phyloP scores from a whole-genome alignment of 148 eudicot genomes.

The Camellia sinensis region DNA sequence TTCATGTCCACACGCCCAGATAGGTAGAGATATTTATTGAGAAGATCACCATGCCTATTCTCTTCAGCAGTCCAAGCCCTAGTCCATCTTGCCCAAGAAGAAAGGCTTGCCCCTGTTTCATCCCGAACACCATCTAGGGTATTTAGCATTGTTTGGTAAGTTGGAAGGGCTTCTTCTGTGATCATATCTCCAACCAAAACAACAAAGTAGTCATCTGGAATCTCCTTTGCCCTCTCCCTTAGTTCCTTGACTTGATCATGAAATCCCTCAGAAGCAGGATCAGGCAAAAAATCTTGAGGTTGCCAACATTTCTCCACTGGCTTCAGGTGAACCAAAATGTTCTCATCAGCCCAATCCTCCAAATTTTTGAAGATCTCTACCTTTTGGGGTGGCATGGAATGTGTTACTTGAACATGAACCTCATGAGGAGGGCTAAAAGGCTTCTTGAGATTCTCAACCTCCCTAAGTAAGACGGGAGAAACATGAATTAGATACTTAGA shows the following conservation, averaged over 20 bases:
- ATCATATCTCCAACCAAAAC: slow-evolving; percentile 34
- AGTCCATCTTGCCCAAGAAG: slow-evolving; percentile 28
- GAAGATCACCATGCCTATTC: slow-evolving; percentile 29
- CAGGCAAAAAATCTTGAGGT: slow-evolving; percentile 26
- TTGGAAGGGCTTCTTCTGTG: slow-evolving; percentile 35
- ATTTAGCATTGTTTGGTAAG: slow-evolving; percentile 29
- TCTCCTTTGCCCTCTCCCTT: slow-evolving; percentile 29
- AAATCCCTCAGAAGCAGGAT: slow-evolving; percentile 26
- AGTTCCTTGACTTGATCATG: slow-evolving; percentile 27
- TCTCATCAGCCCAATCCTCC: slow-evolving; percentile 21
- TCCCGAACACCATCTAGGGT: slow-evolving; percentile 28
- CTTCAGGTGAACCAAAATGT: slow-evolving; percentile 22
- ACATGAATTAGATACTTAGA: not conserved
- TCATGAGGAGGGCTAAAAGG: slow-evolving; percentile 21
- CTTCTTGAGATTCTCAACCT: slow-evolving; percentile 20
- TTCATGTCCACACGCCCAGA: slow-evolving; percentile 30
- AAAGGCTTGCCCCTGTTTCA: slow-evolving; percentile 27
- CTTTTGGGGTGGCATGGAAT: slow-evolving; percentile 26
- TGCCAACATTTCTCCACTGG: slow-evolving; percentile 26
- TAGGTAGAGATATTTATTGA: slow-evolving; percentile 31
- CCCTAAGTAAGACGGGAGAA: slow-evolving; percentile 10
- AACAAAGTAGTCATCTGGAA: slow-evolving; percentile 29
- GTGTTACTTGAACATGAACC: slow-evolving; percentile 22
- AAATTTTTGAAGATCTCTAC: slow-evolving; percentile 18
- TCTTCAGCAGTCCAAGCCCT: slow-evolving; percentile 35